Conservation (phyloP, 2,329 filamentous ascomycete species). For the Monosporascus ibericus region DNA sequence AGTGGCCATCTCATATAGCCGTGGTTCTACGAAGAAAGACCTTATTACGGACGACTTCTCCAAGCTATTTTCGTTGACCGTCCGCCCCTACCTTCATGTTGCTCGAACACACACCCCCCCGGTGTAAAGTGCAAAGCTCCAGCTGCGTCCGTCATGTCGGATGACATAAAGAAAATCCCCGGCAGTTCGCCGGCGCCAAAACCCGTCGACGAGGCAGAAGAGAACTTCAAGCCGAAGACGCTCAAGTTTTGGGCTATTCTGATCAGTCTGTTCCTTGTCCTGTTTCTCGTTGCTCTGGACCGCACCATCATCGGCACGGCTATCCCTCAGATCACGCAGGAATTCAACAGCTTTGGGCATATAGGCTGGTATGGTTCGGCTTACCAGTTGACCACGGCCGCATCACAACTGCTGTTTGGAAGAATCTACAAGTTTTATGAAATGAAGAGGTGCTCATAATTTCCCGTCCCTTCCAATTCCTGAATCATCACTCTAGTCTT, state of each 20-base stretch:
- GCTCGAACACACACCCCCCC: neutral
- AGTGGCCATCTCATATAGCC: too few relatives aligned
- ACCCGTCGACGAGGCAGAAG: conserved; percentile 21
- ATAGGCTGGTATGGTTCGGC: conserved; percentile 60
- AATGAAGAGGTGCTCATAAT: conserved; percentile 36
- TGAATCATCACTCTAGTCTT: too few relatives aligned
- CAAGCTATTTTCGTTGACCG: too few relatives aligned
- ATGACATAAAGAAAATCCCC: conserved; percentile 11
- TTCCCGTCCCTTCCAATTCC: neutral
- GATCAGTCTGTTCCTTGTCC: conserved; percentile 45
- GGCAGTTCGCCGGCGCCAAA: neutral
- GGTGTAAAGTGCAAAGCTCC: neutral
- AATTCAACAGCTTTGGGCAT: conserved; percentile 51
- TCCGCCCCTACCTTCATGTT: neutral
- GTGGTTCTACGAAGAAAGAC: too few relatives aligned
- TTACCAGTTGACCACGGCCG: conserved; percentile 54
- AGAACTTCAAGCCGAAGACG: conserved; percentile 46
- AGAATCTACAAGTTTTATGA: conserved; percentile 50
- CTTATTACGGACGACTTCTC: too few relatives aligned
- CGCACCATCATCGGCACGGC: conserved; percentile 52
- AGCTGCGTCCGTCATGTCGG: neutral
- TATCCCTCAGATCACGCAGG: conserved; percentile 48
- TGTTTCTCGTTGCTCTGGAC: conserved; percentile 54
- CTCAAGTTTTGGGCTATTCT: conserved; percentile 51
- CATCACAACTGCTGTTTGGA: conserved; percentile 48